Conservation (phyloP, 2,329 filamentous ascomycete genomes). For the Arthrobotrys pseudoclavata region DNA sequence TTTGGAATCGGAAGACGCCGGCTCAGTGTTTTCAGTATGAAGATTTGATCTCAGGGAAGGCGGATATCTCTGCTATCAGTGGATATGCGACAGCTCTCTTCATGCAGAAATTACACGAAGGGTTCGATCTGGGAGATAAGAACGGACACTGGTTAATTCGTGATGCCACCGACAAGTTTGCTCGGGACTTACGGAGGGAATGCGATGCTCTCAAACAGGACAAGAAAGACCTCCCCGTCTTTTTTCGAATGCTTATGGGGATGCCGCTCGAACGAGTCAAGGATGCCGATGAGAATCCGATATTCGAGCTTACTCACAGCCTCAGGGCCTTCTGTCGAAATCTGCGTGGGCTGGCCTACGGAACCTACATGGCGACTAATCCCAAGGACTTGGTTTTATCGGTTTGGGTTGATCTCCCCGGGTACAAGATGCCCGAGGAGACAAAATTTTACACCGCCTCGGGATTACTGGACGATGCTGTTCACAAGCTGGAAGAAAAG, state of each 20-base stretch:
- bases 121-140: conserved; percentile 51
- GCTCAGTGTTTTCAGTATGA: conserved; percentile 53
- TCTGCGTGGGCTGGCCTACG: conserved; percentile 53
- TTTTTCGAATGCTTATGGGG: conserved; percentile 50
- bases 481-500: conserved; percentile 49
- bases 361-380: conserved; percentile 50
- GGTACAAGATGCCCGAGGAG: conserved; percentile 52
- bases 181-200: conserved; percentile 45
- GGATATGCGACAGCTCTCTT: conserved; percentile 56
- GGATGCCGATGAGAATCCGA: conserved; percentile 50
- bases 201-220: conserved; percentile 50
- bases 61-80: conserved; percentile 52
- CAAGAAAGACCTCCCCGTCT: conserved; percentile 47
- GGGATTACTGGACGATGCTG: conserved; percentile 48
- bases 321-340: conserved; percentile 55
- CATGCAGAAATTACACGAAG: conserved; percentile 57
- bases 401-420: conserved; percentile 54
- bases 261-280: conserved; percentile 47
- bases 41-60: conserved; percentile 54
- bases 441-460: conserved; percentile 37
- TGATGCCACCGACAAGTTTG: conserved; percentile 54
- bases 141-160: conserved; percentile 53
- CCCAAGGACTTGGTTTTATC: conserved; percentile 47
- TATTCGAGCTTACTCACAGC: conserved; percentile 51
- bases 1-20: conserved; percentile 54